These are phyloP conservation scores for Solanum infundibuliforme DNA, from an alignment of 257 asterid genomes.

Conservation along the genomic window DNA sequence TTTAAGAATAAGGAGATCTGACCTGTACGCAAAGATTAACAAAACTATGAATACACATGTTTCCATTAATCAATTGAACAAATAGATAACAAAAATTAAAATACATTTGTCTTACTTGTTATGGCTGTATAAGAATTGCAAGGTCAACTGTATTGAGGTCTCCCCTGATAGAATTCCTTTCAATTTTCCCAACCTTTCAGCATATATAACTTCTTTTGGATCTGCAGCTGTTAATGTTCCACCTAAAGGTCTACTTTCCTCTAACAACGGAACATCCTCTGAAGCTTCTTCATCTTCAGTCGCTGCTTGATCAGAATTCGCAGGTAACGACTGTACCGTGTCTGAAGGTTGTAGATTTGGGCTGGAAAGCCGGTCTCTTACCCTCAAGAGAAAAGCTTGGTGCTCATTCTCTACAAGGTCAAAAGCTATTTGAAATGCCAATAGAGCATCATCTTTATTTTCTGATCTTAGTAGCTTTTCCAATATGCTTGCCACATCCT, in stretches of 20 bases:
- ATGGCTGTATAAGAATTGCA: slow-evolving; percentile 89
- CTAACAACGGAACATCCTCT: slow-evolving; percentile 64
- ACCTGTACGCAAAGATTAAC: slow-evolving; percentile 38
- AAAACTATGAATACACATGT: background rate
- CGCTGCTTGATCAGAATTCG: slow-evolving; percentile 32
- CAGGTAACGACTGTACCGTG: slow-evolving; percentile 30
- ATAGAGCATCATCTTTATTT: slow-evolving; percentile 60
- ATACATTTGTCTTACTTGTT: slow-evolving; percentile 53
- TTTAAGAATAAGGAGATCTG: slow-evolving; percentile 93
- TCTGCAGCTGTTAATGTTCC: slow-evolving; percentile 17
- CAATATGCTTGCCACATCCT: slow-evolving; percentile 62
- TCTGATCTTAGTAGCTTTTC: slow-evolving; percentile 74
- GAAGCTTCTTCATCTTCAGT: slow-evolving; percentile 25
- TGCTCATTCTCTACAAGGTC: slow-evolving; percentile 88
- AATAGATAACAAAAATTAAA: background rate
- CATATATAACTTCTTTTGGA: slow-evolving; percentile 53
- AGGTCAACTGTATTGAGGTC: slow-evolving; percentile 81
- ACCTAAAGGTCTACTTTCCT: slow-evolving; percentile 37
- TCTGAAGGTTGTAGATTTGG: slow-evolving; percentile 44
- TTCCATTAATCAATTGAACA: background rate
- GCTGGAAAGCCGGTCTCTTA: slow-evolving; percentile 51
- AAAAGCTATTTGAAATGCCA: slow-evolving; percentile 92
- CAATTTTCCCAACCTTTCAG: slow-evolving; percentile 57
- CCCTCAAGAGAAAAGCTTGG: slow-evolving; percentile 82
- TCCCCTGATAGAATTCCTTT: slow-evolving; percentile 90